phyloP scores from a whole-genome alignment of 106 monocot species.

The Triglochin maritima region DNA sequence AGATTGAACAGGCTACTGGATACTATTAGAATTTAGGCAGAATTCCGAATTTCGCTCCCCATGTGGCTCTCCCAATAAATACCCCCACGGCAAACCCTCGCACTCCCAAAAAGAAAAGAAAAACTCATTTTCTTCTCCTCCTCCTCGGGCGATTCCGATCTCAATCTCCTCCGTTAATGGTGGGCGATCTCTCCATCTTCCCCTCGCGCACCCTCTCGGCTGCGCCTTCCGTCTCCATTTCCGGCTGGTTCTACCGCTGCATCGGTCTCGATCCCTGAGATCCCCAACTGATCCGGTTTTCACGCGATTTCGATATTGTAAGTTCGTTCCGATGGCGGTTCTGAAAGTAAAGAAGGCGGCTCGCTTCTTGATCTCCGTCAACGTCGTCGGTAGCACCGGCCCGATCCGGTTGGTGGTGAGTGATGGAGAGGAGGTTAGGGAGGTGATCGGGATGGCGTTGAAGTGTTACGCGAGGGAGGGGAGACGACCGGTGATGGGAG shows the following conservation, averaged over 20 bases:
- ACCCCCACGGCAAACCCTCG: not conserved
- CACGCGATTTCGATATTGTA: not conserved
- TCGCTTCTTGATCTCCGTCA: constrained; percentile 39
- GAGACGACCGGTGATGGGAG: constrained; percentile 58
- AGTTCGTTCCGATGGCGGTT: too few relatives aligned
- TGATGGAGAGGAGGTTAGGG: constrained; percentile 42
- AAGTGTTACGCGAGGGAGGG: constrained; percentile 54
- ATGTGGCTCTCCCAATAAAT: not conserved
- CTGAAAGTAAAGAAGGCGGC: constrained; percentile 2
- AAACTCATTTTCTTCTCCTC: not conserved
- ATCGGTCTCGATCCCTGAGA: constrained; percentile 22
- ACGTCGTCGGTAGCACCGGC: constrained; percentile 60
- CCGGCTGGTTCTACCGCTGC: constrained; percentile 29
- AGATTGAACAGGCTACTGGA: too few relatives aligned
- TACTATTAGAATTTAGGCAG: too few relatives aligned
- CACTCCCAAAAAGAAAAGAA: not conserved
- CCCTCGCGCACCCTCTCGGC: constrained; percentile 1
- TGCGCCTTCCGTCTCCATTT: not conserved
- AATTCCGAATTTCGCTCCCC: too few relatives aligned
- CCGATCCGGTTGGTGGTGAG: constrained; percentile 47
- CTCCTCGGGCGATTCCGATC: not conserved
- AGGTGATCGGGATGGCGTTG: constrained; percentile 41
- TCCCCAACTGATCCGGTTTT: constrained; percentile 1
- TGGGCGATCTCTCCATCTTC: constrained; percentile 1
- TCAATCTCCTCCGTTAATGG: not conserved